These are phyloP conservation scores for Hypoxylon trugodes DNA, from an alignment of 495 filamentous ascomycete genomes.

Conservation along the genomic window DNA sequence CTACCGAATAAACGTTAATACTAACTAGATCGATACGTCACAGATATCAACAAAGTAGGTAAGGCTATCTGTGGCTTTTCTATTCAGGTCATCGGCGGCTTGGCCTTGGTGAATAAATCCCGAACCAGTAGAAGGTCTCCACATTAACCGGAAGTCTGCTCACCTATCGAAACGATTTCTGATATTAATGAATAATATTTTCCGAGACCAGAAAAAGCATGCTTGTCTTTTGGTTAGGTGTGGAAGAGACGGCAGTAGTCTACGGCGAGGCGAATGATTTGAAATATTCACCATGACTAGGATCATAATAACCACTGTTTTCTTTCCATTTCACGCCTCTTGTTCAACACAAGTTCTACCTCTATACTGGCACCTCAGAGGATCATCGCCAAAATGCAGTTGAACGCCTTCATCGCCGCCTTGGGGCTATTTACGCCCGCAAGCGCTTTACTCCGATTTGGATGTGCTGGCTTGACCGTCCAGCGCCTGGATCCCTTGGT, in stretches of 20 bases:
- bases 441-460: slow-evolving; percentile 52
- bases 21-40: slow-evolving; percentile 14
- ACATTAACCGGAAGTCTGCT: slow-evolving; percentile 43
- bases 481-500: slow-evolving; percentile 8
- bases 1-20: slow-evolving; percentile 16
- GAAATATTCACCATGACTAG: slow-evolving; percentile 14
- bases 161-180: slow-evolving; percentile 40
- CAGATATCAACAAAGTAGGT: neutral
- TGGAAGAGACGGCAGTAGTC: slow-evolving; percentile 34
- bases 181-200: slow-evolving; percentile 43
- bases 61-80: neutral
- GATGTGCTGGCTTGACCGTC: slow-evolving; percentile 16
- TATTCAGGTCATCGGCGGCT: slow-evolving; percentile 3
- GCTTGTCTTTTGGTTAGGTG: slow-evolving; percentile 14
- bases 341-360: neutral
- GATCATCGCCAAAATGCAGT: slow-evolving; percentile 46
- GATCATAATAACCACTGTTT: slow-evolving; percentile 28
- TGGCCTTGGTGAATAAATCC: slow-evolving; percentile 18
- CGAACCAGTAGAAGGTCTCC: slow-evolving; percentile 30
- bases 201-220: slow-evolving; percentile 35
- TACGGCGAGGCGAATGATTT: slow-evolving; percentile 6
- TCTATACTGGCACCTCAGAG: neutral
- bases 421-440: slow-evolving; percentile 57
- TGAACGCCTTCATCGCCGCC: slow-evolving; percentile 49
- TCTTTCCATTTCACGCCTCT: slow-evolving; percentile 11